Evolutionary conservation across 257 asterid genomes (phyloP).

Genomic region (Solanum habrochaites): DNA sequence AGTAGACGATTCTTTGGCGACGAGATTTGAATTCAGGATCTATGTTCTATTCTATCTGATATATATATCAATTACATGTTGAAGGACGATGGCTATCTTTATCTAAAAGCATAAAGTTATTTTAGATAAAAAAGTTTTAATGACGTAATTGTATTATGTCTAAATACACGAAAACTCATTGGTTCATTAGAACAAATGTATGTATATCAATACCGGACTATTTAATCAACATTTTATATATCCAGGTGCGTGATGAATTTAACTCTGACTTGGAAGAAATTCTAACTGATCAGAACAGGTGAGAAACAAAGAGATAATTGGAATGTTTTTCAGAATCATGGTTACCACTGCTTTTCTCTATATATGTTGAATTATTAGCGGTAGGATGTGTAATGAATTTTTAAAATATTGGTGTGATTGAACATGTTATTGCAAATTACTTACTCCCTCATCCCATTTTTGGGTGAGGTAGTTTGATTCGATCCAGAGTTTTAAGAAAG

Average conservation of each 20-base stretch:
- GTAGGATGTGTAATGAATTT: neutral
- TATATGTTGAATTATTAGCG: neutral
- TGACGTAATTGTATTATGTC: neutral
- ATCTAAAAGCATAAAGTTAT: neutral
- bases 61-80: neutral
- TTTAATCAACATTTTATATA: neutral
- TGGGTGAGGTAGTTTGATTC: too few relatives aligned
- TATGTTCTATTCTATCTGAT: neutral
- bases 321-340: neutral
- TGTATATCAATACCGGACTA: neutral
- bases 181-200: neutral
- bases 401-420: neutral
- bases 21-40: neutral
- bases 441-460: neutral
- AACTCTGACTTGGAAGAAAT: neutral
- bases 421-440: neutral
- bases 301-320: neutral
- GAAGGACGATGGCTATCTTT: neutral
- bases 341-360: neutral
- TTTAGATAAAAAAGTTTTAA: neutral
- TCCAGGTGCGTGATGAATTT: neutral
- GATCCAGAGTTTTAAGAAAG: too few relatives aligned
- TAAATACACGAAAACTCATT: too few relatives aligned
- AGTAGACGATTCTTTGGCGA: neutral
- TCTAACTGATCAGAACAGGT: neutral